Conservation (phyloP, 305 asterid genomes). For the Fraxinus nigra region DNA sequence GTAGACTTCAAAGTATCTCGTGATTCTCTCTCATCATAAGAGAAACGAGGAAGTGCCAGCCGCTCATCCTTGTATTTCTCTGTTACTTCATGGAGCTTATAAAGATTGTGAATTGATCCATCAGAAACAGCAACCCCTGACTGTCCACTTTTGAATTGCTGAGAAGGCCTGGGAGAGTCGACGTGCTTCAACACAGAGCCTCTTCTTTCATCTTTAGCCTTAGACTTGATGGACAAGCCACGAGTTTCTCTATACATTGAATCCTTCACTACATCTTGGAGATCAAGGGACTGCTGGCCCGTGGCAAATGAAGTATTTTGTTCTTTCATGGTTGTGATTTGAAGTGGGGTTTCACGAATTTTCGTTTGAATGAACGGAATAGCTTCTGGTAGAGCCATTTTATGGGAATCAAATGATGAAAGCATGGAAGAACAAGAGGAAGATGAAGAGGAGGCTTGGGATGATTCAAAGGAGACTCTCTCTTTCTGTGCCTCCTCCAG, state of each 20-base stretch:
- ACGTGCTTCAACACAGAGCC: conserved; percentile 64
- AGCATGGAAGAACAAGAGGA: conserved; percentile 61
- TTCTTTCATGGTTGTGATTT: conserved; percentile 30
- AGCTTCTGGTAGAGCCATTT: conserved; percentile 42
- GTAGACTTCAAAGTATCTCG: conserved; percentile 45
- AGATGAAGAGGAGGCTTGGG: conserved; percentile 56
- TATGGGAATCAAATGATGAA: conserved; percentile 53
- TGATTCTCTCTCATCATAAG: conserved; percentile 79
- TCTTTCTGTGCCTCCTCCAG: conserved; percentile 41
- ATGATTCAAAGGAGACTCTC: conserved; percentile 44
- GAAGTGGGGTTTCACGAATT: conserved; percentile 33
- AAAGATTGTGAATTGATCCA: conserved; percentile 39
- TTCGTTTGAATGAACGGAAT: conserved; percentile 27
- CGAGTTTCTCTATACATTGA: conserved; percentile 83
- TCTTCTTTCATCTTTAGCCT: conserved; percentile 44
- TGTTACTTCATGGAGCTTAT: conserved; percentile 34
- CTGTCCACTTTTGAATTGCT: conserved; percentile 38
- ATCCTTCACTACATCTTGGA: conserved; percentile 71
- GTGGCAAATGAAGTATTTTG: conserved; percentile 23
- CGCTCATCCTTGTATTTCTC: conserved; percentile 40
- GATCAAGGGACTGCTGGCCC: conserved; percentile 44
- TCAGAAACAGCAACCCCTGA: conserved; percentile 33
- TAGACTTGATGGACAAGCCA: conserved; percentile 53
- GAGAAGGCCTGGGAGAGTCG: conserved; percentile 85
- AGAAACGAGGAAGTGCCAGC: conserved; percentile 54